These are phyloP conservation scores for Boletus pseudopeckii DNA, from an alignment of 768 basidiomycete genomes.

Conservation along the genomic window DNA sequence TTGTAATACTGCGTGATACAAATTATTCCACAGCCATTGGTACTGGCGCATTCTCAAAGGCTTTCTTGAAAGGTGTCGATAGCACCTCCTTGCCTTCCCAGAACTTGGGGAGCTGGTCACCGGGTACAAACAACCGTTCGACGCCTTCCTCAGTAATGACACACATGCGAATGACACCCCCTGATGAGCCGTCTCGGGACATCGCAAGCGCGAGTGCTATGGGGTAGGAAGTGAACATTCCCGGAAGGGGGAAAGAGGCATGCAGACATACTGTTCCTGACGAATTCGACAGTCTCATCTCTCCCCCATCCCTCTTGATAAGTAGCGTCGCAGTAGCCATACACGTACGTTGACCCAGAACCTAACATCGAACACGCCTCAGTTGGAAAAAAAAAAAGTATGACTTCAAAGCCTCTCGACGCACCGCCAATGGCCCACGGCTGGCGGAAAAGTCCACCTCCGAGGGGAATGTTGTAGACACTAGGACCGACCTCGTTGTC, in stretches of 20 bases:
- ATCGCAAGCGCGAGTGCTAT: slow-evolving; percentile 91
- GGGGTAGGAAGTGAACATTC: slow-evolving; percentile 5
- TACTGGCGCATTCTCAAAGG: slow-evolving; percentile 23
- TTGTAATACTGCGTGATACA: slow-evolving; percentile 7
- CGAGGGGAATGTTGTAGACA: slow-evolving; percentile 96
- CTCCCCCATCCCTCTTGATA: slow-evolving; percentile 88
- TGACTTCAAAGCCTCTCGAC: slow-evolving; percentile 16
- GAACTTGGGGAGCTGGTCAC: slow-evolving; percentile 83
- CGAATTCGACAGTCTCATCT: slow-evolving; percentile 90
- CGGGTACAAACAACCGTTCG: slow-evolving; percentile 89
- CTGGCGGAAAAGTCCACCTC: slow-evolving; percentile 94
- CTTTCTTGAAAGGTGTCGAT: slow-evolving; percentile 30
- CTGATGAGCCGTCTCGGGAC: slow-evolving; percentile 97
- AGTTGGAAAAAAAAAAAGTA: background rate
- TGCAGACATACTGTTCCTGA: slow-evolving; percentile 80
- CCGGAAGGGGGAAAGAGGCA: background rate
- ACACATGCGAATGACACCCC: slow-evolving; percentile 95
- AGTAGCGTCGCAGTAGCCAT: slow-evolving; percentile 99
- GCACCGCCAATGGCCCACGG: slow-evolving; percentile 98
- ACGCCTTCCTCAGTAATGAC: slow-evolving; percentile 92
- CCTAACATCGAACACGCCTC: slow-evolving; percentile 40
- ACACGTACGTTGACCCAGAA: slow-evolving; percentile 96
- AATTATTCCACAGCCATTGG: slow-evolving; percentile 47
- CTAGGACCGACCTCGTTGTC: slow-evolving; percentile 87
- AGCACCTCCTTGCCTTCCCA: slow-evolving; percentile 84